These are phyloP conservation scores for Quercus cerris DNA, from an alignment of 306 rosid species.

Conservation along the genomic window DNA sequence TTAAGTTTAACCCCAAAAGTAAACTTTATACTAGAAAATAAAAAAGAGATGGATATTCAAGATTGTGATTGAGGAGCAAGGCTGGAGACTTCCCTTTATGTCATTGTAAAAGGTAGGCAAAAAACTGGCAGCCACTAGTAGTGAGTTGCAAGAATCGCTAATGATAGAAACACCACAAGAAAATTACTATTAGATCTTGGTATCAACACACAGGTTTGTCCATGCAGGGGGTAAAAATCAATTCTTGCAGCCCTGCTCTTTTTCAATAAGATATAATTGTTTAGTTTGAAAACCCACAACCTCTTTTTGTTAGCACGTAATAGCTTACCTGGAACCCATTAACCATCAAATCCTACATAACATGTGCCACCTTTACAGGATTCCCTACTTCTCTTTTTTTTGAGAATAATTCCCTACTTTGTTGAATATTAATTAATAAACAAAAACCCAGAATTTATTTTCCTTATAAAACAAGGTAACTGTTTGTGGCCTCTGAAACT, in stretches of 20 bases:
- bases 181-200: neutral
- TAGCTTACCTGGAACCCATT: conserved; percentile 7
- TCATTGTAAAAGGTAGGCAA: too few relatives aligned
- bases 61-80: too few relatives aligned
- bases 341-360: neutral
- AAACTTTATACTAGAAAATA: too few relatives aligned
- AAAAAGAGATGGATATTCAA: too few relatives aligned
- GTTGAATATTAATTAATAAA: too few relatives aligned
- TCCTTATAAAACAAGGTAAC: neutral
- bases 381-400: neutral
- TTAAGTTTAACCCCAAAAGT: too few relatives aligned
- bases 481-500: neutral
- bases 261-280: neutral
- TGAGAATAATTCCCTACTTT: neutral
- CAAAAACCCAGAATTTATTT: too few relatives aligned
- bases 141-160: too few relatives aligned
- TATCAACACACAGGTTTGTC: neutral
- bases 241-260: neutral
- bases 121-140: too few relatives aligned
- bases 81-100: too few relatives aligned
- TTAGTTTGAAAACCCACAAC: neutral
- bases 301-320: neutral
- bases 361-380: neutral
- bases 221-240: neutral
- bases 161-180: too few relatives aligned